Evolutionary conservation across 306 rosid species (phyloP), one percentile per base, ranked within the genome.

Genomic region (Medicago arabica): DNA sequence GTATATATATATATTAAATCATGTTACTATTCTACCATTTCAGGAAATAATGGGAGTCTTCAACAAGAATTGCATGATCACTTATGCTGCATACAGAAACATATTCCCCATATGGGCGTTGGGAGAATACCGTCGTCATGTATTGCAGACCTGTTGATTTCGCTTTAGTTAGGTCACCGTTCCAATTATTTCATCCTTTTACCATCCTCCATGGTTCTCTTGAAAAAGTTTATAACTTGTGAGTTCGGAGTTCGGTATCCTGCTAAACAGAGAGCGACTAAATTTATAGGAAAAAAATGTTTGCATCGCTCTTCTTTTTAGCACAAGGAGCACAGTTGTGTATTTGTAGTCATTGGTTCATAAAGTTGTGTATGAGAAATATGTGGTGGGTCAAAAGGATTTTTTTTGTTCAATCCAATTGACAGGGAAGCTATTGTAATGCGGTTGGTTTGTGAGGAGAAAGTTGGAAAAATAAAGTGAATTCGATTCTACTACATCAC

Each of bases 41-140:
- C 87, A 92, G 96, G 97, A 92, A 83, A 92, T 90, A 43, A 90
- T 88, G 90, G 97, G 97, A 38, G 97, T 92, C 55, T 92, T 92
- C 93, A 92, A 92, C 67, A 77, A 75, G 82, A 92, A 92, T 60
- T 90, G 97, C 68, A 92, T 92, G 97, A 90, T 92, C 80, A 78
- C 90, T 15, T 92, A 92, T 8, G 82, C 97, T 13, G 88, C 97
- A 15, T 92, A 92, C 87, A 80, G 97, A 81, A 90, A 87, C 82
- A 88, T 90, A 77, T 92, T 92, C 84, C 97, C 97, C 14, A 87
- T 92, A 21, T 92, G 97, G 97, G 97, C 97, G 0, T 80, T 92
- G 85, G 97, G 96, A 67, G 97, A 92, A 44, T 92, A 90, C 76
- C 84, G 73, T 41, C 17, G 59, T 17, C 87, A 67, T 71, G 92